Conservation (phyloP, 805 yeast species). For the Sugiyamaella mastotermitis region DNA sequence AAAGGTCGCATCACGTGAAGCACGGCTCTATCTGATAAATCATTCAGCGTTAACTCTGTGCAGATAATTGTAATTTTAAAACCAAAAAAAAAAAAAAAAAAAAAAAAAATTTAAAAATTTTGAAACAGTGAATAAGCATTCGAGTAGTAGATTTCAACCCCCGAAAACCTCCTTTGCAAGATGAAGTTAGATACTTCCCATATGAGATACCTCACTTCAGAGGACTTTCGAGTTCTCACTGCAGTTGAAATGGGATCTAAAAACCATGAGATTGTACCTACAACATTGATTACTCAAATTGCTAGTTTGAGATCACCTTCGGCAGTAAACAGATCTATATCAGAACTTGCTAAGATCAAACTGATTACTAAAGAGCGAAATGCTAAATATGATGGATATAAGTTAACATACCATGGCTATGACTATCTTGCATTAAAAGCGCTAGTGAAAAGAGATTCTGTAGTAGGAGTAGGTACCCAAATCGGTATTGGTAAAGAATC, state of each 20-base stretch:
- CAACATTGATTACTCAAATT: constrained; percentile 69
- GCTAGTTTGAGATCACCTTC: constrained; percentile 73
- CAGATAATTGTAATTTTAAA: too few relatives aligned
- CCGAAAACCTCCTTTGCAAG: too few relatives aligned
- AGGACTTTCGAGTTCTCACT: constrained; percentile 82
- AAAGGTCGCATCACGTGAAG: too few relatives aligned
- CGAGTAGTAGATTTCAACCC: too few relatives aligned
- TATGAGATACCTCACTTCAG: constrained; percentile 87
- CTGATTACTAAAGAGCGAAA: constrained; percentile 74
- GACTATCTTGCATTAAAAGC: constrained; percentile 89
- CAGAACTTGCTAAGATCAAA: constrained; percentile 82
- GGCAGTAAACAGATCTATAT: constrained; percentile 69
- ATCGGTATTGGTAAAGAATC: constrained; percentile 98
- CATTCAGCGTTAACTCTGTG: too few relatives aligned
- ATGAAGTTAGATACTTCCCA: constrained; percentile 93
- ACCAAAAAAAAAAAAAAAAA: too few relatives aligned
- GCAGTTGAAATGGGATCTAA: constrained; percentile 89
- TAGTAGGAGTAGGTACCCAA: constrained; percentile 75
- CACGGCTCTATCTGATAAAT: too few relatives aligned
- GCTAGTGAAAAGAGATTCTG: constrained; percentile 64
- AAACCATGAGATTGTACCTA: constrained; percentile 94
- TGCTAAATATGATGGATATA: constrained; percentile 92
- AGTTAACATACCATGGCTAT: constrained; percentile 81
- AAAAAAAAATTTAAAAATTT: too few relatives aligned
- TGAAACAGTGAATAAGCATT: too few relatives aligned